Evolutionary conservation across 805 yeast genomes (phyloP).

Genomic region (Starmera amethionina): DNA sequence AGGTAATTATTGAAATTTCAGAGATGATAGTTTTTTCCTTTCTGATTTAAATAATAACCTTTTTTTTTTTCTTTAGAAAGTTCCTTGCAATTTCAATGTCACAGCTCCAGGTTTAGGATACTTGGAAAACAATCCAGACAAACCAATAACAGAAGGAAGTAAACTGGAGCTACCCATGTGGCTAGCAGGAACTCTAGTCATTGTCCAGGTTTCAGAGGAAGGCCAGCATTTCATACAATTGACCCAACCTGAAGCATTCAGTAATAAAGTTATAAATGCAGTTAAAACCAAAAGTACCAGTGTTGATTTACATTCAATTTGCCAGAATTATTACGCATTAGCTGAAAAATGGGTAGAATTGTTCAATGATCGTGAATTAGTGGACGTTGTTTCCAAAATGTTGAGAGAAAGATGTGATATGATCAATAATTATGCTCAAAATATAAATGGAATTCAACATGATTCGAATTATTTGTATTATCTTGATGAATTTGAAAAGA

Average conservation of each 20-base stretch:
- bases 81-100: slow-evolving; percentile 73
- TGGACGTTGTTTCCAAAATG: slow-evolving; percentile 40
- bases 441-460: slow-evolving; percentile 28
- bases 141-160: slow-evolving; percentile 42
- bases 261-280: slow-evolving; percentile 63
- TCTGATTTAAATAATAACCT: no score
- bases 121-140: slow-evolving; percentile 68
- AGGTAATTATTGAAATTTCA: no score
- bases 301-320: slow-evolving; percentile 58
- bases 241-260: slow-evolving; percentile 61
- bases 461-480: slow-evolving; percentile 47
- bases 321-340: slow-evolving; percentile 58
- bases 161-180: slow-evolving; percentile 78
- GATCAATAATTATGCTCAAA: slow-evolving; percentile 58
- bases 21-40: no score
- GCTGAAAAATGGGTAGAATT: slow-evolving; percentile 71
- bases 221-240: slow-evolving; percentile 52
- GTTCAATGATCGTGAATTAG: slow-evolving; percentile 56
- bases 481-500: slow-evolving; percentile 70
- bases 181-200: slow-evolving; percentile 75
- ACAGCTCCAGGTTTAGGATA: slow-evolving; percentile 84
- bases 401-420: slow-evolving; percentile 56
- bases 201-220: slow-evolving; percentile 22
- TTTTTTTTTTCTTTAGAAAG: slow-evolving; percentile 25
- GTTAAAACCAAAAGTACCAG: slow-evolving; percentile 60